Base-by-base conservation (phyloP, 2,329 filamentous ascomycete genomes). In the Penicillium concentricum region DNA sequence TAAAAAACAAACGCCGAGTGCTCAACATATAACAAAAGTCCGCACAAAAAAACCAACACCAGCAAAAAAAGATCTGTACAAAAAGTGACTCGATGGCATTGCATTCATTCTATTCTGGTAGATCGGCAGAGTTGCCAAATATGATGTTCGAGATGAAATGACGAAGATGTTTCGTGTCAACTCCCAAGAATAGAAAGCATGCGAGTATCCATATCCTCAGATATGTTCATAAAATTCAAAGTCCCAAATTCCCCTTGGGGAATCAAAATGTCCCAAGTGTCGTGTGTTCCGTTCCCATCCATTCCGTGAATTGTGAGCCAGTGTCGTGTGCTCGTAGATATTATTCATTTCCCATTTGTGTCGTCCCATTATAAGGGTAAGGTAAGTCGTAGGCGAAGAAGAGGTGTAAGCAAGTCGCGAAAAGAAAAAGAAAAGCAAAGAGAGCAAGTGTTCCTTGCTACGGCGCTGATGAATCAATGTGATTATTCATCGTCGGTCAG, bases 401-500 rank as follows among this genome's bases (percentile, higher is more conserved):
- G 48, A 56, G 34, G 24, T 41, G 35, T 28, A 42, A 54, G 54
- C 46, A 57, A 44, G 35, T 45, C 42, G 53, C 42, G 22, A 60
- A 61, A 52, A 61, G 48, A 51, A 55, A 57, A 56, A 37, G 24
- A 54, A 51, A 57, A 54, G 43, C 28, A 56, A 53, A 48, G 37
- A 51, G 30, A 16, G 24, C 26, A 56, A 53, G 26, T 38, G 3
- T 44, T 20, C n/a, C 8, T 39, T 41, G 48, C 26, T 39, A 32
- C 4, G 18, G 41, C 41, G 16, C 34, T 45, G 44, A 42, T 10
- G n/a, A 10, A 47, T 52, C 46, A 49, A 15, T 15, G 22, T 7
- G 41, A 43, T 66, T 48, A 66, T 39, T 72, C 69, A 8, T 79
- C 78, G 59, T 80, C 78, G 4, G 78, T 79, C 64, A 81, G 67